A percentile compares a stretch with the other conserved stretches of the same genome.
Evolutionary conservation across 345 rosid species (phyloP).

Genomic region (Aurinia saxatilis): DNA sequence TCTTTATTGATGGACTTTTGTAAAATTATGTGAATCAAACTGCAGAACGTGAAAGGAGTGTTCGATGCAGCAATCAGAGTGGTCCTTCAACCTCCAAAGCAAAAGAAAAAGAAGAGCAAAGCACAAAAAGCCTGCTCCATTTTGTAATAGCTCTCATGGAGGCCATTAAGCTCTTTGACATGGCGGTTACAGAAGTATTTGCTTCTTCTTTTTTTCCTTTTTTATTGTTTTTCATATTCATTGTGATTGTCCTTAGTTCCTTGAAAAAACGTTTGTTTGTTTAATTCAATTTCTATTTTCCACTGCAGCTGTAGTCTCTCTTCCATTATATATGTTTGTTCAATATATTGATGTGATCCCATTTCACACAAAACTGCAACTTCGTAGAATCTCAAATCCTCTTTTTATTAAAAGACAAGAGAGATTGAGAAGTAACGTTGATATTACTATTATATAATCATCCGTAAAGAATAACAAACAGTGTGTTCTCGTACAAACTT

Average conservation of each 20-base stretch:
- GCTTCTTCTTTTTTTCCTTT: slow-evolving; percentile 5
- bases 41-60: slow-evolving; percentile 90
- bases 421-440: neutral
- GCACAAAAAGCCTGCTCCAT: slow-evolving; percentile 84
- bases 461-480: slow-evolving; percentile 14
- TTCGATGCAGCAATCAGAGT: slow-evolving; percentile 90
- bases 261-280: neutral
- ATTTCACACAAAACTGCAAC: neutral
- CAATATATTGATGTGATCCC: neutral
- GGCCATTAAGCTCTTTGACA: slow-evolving; percentile 10
- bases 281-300: slow-evolving; percentile 8
- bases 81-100: slow-evolving; percentile 91
- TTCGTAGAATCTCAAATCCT: neutral
- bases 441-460: slow-evolving; percentile 12
- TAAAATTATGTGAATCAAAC: neutral
- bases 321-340: neutral
- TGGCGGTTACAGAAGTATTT: neutral
- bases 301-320: neutral
- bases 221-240: neutral
- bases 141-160: slow-evolving; percentile 38
- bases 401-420: neutral
- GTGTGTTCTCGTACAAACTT: slow-evolving; percentile 6
- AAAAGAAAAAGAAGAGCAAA: slow-evolving; percentile 81
- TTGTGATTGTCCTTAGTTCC: slow-evolving; percentile 10
- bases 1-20: neutral